These are phyloP conservation scores for Backusella circina DNA, from an alignment of 192 early-diverging fungal species.

Conservation along the genomic window DNA sequence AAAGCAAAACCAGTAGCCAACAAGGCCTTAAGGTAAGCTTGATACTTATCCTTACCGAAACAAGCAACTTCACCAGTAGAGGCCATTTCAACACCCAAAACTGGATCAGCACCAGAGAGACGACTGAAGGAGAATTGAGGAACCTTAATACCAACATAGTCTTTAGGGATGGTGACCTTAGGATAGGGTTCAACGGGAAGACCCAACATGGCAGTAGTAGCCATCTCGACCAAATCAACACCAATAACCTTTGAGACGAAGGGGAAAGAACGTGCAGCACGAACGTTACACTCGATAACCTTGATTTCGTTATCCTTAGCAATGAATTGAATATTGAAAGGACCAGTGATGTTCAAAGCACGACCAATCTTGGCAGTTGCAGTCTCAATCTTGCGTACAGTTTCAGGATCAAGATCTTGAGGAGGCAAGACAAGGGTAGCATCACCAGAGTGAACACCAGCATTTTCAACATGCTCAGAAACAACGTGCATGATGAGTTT, in stretches of 20 bases:
- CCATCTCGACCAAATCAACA: conserved; percentile 97
- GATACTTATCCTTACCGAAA: conserved; percentile 97
- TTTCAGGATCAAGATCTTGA: conserved; percentile 92
- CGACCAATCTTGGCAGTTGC: conserved; percentile 92
- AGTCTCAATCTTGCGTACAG: conserved; percentile 87
- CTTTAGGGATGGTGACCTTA: conserved; percentile 60
- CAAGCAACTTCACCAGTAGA: conserved; percentile 99
- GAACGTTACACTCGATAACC: conserved; percentile 99
- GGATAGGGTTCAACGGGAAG: conserved; percentile 82
- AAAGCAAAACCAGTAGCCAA: conserved; percentile 89
- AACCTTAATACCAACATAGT: conserved; percentile 95
- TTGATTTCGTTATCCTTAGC: conserved; percentile 99
- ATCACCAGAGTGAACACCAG: conserved; percentile 98
- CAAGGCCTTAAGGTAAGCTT: conserved; percentile 95
- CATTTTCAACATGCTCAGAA: conserved; percentile 98
- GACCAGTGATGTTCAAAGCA: conserved; percentile 93
- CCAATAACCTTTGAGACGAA: conserved; percentile 98
- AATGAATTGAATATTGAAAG: conserved; percentile 99
- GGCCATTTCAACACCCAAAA: conserved; percentile 99
- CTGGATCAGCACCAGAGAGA: conserved; percentile 93
- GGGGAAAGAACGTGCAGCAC: conserved; percentile 95
- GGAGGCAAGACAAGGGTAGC: conserved; percentile 94
- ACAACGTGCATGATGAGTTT: conserved; percentile 92
- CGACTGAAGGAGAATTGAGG: conserved; percentile 98
- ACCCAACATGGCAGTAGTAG: conserved; percentile 90